Conservation (phyloP, 306 rosid genomes). For the Lagenaria siceraria region DNA sequence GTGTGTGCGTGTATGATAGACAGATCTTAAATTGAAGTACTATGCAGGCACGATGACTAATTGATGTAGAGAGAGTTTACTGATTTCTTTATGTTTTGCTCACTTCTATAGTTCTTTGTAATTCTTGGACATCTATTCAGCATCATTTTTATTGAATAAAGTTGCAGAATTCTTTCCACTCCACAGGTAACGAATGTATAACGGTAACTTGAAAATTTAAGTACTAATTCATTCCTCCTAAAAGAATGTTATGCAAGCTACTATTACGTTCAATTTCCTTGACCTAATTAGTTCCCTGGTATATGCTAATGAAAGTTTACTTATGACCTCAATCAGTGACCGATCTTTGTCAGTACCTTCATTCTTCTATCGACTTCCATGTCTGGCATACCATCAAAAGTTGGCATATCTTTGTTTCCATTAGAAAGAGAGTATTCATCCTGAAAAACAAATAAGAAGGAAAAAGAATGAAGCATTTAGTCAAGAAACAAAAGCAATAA, state of each 20-base stretch:
- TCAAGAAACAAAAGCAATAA: neutral
- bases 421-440: constrained; percentile 64
- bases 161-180: neutral
- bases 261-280: neutral
- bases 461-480: neutral
- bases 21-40: neutral
- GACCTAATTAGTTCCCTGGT: neutral
- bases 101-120: neutral
- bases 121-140: neutral
- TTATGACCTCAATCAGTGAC: constrained; percentile 1
- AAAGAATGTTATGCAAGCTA: neutral
- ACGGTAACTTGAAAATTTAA: neutral
- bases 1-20: neutral
- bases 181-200: neutral
- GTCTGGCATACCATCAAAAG: constrained; percentile 84
- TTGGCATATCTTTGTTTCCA: constrained; percentile 64
- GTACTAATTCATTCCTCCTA: neutral
- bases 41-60: neutral
- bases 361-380: constrained; percentile 75
- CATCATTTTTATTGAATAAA: neutral
- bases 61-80: neutral
- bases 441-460: constrained; percentile 25
- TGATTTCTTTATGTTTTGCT: neutral
- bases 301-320: neutral
- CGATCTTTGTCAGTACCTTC: constrained; percentile 42